phyloP scores from a whole-genome alignment of 2,329 filamentous ascomycete species.

The Teratosphaeria gauchensis region DNA sequence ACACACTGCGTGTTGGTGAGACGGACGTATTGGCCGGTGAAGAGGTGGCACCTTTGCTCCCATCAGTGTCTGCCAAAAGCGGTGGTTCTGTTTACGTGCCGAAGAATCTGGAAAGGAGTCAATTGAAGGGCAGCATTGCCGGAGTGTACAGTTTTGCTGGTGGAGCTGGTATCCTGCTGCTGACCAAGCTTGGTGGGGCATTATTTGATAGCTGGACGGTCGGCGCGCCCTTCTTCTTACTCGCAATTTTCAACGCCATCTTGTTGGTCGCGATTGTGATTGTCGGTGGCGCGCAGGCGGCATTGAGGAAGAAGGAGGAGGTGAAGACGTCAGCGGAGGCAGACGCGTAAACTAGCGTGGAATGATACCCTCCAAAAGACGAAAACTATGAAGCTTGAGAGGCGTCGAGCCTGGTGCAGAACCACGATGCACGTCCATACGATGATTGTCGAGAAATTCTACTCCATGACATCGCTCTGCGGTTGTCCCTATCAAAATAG shows the following conservation, averaged over 20 bases:
- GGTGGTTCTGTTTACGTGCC: background rate
- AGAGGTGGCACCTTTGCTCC: conserved; percentile 21
- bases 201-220: conserved; percentile 68
- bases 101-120: conserved; percentile 15
- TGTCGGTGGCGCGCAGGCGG: conserved; percentile 5
- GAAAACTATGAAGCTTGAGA: background rate
- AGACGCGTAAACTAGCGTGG: background rate
- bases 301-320: background rate
- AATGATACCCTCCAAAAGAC: background rate
- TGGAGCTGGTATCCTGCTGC: conserved; percentile 75
- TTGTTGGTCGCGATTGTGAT: conserved; percentile 44
- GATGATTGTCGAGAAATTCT: too few species aligned
- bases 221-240: conserved; percentile 85
- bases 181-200: conserved; percentile 83
- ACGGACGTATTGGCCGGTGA: conserved; percentile 5
- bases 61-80: background rate
- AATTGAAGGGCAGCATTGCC: conserved; percentile 85
- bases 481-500: too few species aligned
- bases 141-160: conserved; percentile 89
- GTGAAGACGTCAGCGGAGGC: background rate
- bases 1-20: conserved; percentile 7
- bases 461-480: too few species aligned
- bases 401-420: background rate
- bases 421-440: too few species aligned
- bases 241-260: conserved; percentile 76